These are phyloP conservation scores for Berberis vulgaris DNA, from an alignment of 164 flowering plant genomes.

Conservation along the genomic window DNA sequence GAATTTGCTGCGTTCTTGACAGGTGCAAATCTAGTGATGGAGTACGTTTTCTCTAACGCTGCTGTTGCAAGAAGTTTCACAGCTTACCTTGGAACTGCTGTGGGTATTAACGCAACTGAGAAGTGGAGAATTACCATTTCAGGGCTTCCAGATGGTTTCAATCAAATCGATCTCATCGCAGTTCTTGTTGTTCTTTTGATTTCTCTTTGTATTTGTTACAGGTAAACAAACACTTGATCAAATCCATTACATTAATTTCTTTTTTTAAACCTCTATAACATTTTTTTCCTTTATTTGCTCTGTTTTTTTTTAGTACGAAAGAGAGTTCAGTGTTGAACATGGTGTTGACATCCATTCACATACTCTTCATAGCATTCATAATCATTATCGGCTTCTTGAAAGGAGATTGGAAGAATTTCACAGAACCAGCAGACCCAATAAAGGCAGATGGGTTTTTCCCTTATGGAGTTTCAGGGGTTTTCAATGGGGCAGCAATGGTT, in stretches of 20 bases:
- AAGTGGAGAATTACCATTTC: conserved; percentile 45
- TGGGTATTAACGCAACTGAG: conserved; percentile 31
- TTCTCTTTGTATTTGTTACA: conserved; percentile 55
- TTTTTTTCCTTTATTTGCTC: neutral
- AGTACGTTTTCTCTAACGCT: conserved; percentile 71
- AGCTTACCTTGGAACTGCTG: conserved; percentile 41
- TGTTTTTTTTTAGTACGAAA: conserved; percentile 46
- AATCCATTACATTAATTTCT: no score
- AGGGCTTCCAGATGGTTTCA: conserved; percentile 43
- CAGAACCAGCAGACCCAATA: conserved; percentile 36
- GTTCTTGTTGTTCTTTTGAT: conserved; percentile 41
- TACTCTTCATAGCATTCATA: conserved; percentile 60
- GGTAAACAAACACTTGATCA: conserved; percentile 25
- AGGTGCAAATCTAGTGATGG: conserved; percentile 69
- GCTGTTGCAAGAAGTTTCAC: conserved; percentile 72
- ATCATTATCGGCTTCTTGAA: conserved; percentile 61
- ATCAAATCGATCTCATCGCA: conserved; percentile 54
- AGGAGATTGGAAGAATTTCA: conserved; percentile 62
- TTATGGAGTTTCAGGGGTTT: conserved; percentile 49
- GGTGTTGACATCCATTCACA: conserved; percentile 56
- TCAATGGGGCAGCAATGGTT: conserved; percentile 71
- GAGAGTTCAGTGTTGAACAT: conserved; percentile 86
- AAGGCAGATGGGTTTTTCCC: conserved; percentile 52
- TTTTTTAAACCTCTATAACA: neutral
- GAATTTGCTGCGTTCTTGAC: conserved; percentile 66